Conservation (phyloP, 2,329 filamentous ascomycete species). For the Neofusicoccum laricinum region DNA sequence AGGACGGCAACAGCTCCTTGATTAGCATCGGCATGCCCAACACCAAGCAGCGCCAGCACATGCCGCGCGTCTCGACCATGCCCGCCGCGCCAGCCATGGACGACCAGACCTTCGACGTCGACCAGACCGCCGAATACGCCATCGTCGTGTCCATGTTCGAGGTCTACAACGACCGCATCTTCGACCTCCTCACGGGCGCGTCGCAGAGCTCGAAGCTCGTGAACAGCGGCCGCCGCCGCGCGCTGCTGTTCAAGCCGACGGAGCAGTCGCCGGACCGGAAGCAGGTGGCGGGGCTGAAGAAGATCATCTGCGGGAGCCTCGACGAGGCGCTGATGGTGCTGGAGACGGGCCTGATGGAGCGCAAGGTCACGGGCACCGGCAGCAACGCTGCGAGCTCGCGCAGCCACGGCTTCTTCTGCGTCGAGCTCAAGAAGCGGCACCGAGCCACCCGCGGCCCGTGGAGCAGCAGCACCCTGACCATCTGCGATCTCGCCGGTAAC, state of each 20-base stretch:
- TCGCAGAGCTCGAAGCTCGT: conserved; percentile 52
- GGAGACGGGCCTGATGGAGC: conserved; percentile 82
- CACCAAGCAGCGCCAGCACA: conserved; percentile 53
- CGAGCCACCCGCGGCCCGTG: conserved; percentile 59
- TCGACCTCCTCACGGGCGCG: conserved; percentile 75
- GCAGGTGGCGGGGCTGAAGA: conserved; percentile 85
- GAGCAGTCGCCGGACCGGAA: conserved; percentile 88
- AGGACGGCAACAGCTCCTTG: conserved; percentile 55
- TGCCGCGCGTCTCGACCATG: conserved; percentile 67
- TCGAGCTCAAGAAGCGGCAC: conserved; percentile 85
- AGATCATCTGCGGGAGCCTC: conserved; percentile 79
- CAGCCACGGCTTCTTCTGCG: conserved; percentile 93
- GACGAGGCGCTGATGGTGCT: conserved; percentile 85
- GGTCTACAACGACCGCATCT: conserved; percentile 97
- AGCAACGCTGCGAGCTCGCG: conserved; percentile 91
- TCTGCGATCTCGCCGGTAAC: conserved; percentile 83
- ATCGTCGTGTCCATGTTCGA: conserved; percentile 97
- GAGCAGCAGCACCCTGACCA: conserved; percentile 75
- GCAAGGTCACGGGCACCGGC: conserved; percentile 83
- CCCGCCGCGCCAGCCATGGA: conserved; percentile 73
- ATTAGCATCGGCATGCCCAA: conserved; percentile 46
- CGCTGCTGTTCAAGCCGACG: conserved; percentile 87
- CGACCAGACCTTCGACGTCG: conserved; percentile 54
- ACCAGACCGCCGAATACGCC: conserved; percentile 73
- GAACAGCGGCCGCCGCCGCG: conserved; percentile 61